These are phyloP conservation scores for Mycena epipterygia DNA, from an alignment of 768 basidiomycete genomes.

Conservation along the genomic window DNA sequence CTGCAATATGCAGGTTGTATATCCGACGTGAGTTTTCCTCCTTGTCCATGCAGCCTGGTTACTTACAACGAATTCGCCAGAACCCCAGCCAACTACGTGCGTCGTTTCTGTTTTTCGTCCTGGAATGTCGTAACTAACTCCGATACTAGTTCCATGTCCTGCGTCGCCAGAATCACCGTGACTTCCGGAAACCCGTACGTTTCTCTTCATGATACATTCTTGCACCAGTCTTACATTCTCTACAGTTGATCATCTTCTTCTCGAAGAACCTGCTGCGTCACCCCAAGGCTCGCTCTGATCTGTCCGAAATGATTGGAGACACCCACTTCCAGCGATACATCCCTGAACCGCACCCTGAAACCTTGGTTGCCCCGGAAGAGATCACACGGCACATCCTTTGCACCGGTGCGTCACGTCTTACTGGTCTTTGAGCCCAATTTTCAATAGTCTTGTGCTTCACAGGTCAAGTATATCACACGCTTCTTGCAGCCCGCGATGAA, in stretches of 20 bases:
- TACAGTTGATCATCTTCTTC: conserved; percentile 93
- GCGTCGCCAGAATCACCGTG: conserved; percentile 96
- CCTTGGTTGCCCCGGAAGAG: conserved; percentile 83
- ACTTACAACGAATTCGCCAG: conserved; percentile 50
- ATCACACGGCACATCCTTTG: conserved; percentile 95
- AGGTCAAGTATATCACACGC: conserved; percentile 95
- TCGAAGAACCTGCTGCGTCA: conserved; percentile 97
- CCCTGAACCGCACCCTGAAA: conserved; percentile 83
- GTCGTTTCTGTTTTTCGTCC: conserved; percentile 34
- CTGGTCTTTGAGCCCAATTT: not conserved
- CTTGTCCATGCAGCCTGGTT: not conserved
- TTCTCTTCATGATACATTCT: not conserved
- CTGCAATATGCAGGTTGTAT: conserved; percentile 99
- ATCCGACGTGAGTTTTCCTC: conserved; percentile 81
- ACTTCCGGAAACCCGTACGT: conserved; percentile 95
- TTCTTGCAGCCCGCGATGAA: conserved; percentile 92
- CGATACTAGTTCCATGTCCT: conserved; percentile 89
- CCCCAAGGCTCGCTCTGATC: conserved; percentile 88
- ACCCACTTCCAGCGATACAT: conserved; percentile 95
- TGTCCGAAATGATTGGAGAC: conserved; percentile 91
- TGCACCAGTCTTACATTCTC: conserved; percentile 2
- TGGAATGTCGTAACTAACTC: conserved; percentile 11
- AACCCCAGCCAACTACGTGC: conserved; percentile 94
- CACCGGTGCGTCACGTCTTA: conserved; percentile 61
- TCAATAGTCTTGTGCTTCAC: conserved; percentile 14